Base-by-base conservation (phyloP, 495 filamentous ascomycete species). In the Cercophora sp. region DNA sequence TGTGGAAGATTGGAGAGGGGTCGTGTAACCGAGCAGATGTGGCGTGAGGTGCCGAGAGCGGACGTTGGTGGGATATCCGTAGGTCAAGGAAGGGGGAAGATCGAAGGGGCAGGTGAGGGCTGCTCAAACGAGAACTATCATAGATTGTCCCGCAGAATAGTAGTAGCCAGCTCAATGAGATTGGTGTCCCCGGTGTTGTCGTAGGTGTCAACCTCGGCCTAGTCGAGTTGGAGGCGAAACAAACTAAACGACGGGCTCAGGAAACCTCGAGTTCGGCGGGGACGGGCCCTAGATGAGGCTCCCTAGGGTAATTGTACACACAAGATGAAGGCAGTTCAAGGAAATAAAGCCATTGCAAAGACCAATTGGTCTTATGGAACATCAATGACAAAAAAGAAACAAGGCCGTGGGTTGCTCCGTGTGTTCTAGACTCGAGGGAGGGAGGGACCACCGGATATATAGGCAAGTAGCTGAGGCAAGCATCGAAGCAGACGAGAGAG, bases 381-480 rank as follows among this genome's bases (percentile, higher is more conserved):
- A 58, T 64, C 60, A 64, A 60, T 42, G 43, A 69, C 57, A 58
- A 66, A 61, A n/a, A 60, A 57, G 56, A 65, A 66, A 60, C 65
- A 63, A 66, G 59, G 66, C 44, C 56, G 69, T 60, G 60, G 35
- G 58, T 54, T 60, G 61, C 47, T 54, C 51, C 29, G 52, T 52
- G n/a, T n/a, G 60, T 63, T 59, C 71, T 67, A 73, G 71, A 67
- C 66, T 66, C 61, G 59, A 29, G 48, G 25, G 36, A 41, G 59
- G 68, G 66, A 64, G 65, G 65, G 65, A 59, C 56, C 64, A 64
- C 63, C 62, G 64, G 68, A 69, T 74, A 73, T 72, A 72, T 72
- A 73, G 68, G 57, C 67, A 63, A 43, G 56, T 25, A 39, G 48
- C 35, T 11, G 35, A 24, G 23, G 36, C 20, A 52, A 57, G 56